Evolutionary conservation across 805 yeast genomes (phyloP).

Genomic region (Schwanniomyces occidentalis): DNA sequence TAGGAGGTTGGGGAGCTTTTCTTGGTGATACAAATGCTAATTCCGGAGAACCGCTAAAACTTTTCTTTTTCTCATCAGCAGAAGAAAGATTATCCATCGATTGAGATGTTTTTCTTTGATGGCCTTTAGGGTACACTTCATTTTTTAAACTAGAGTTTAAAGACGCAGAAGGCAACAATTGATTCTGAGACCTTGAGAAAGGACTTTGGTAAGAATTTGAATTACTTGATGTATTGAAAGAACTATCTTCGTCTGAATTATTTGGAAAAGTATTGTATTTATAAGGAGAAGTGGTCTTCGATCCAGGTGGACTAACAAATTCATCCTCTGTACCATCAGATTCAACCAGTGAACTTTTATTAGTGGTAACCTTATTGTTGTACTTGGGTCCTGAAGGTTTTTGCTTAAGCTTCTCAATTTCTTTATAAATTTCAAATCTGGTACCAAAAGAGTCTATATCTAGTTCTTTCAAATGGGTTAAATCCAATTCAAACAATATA

Average conservation of each 20-base stretch:
- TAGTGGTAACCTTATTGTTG: constrained; percentile 31
- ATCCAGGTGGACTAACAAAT: constrained; percentile 10
- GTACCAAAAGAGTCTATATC: constrained; percentile 94
- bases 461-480: constrained; percentile 83
- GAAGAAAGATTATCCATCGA: constrained; percentile 45
- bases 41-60: constrained; percentile 13
- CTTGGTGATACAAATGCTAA: constrained; percentile 61
- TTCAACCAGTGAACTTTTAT: background rate
- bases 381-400: constrained; percentile 19
- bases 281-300: constrained; percentile 10
- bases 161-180: constrained; percentile 44
- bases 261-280: constrained; percentile 10
- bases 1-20: constrained; percentile 71
- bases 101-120: constrained; percentile 51
- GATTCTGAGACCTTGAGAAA: constrained; percentile 13
- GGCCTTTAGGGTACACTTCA: constrained; percentile 18
- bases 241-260: constrained; percentile 21
- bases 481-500: constrained; percentile 80
- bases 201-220: background rate
- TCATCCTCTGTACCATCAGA: constrained; percentile 6
- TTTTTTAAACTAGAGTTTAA: constrained; percentile 10
- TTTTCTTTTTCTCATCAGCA: constrained; percentile 1
- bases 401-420: constrained; percentile 67
- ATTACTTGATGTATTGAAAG: constrained; percentile 1
- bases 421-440: constrained; percentile 86